Evolutionary conservation across 306 rosid genomes (phyloP).

Genomic region (Casuarina cunninghamiana): DNA sequence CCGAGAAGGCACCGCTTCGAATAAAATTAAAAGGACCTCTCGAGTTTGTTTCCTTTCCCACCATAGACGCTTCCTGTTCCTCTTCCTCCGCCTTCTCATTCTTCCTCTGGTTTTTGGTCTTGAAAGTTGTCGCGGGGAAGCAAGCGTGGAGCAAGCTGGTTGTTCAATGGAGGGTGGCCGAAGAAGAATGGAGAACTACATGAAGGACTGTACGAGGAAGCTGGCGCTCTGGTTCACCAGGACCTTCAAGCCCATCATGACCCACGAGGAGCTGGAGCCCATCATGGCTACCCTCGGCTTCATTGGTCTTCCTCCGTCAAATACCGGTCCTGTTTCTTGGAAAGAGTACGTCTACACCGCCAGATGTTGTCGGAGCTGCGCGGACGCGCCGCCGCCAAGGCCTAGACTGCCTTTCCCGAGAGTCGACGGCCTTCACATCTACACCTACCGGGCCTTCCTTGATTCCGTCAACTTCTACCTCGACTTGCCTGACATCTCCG

Average conservation of each 20-base stretch:
- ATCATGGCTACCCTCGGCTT: slow-evolving; percentile 54
- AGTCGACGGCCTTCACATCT: slow-evolving; percentile 55
- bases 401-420: slow-evolving; percentile 55
- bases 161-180: not conserved
- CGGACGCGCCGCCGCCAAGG: slow-evolving; percentile 25
- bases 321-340: slow-evolving; percentile 22
- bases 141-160: too few relatives aligned
- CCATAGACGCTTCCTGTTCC: too few relatives aligned
- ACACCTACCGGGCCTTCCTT: slow-evolving; percentile 46
- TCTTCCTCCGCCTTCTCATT: too few relatives aligned
- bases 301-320: slow-evolving; percentile 32
- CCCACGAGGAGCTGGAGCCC: slow-evolving; percentile 63
- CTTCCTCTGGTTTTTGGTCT: too few relatives aligned
- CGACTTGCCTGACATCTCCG: slow-evolving; percentile 48
- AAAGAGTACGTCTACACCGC: slow-evolving; percentile 45
- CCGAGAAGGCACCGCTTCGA: too few relatives aligned
- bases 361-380: slow-evolving; percentile 25
- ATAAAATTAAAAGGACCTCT: too few relatives aligned
- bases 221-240: slow-evolving; percentile 52
- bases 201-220: slow-evolving; percentile 42
- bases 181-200: slow-evolving; percentile 34
- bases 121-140: too few relatives aligned
- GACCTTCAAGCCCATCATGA: slow-evolving; percentile 56
- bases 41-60: too few relatives aligned
- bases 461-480: slow-evolving; percentile 52